A percentile compares a stretch with the other conserved stretches of the same genome.
Evolutionary conservation across 1,284 basidiomycete genomes (phyloP).

Genomic region (Sporisorium graminicola): DNA sequence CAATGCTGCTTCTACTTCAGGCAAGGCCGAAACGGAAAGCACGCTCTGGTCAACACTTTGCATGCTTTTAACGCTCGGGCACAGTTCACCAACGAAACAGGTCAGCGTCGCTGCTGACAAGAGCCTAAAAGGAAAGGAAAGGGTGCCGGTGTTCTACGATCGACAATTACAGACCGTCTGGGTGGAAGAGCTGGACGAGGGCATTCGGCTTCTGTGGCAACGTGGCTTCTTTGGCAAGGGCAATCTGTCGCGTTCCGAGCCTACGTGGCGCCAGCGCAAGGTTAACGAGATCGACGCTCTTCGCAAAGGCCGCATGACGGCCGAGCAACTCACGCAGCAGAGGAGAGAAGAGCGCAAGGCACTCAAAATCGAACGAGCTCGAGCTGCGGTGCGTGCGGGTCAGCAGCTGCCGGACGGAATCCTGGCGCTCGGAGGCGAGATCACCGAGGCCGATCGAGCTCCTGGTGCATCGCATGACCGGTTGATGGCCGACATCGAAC

Average conservation of each 20-base stretch:
- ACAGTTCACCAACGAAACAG: constrained; percentile 12
- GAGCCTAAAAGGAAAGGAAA: constrained; percentile 20
- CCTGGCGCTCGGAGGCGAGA: constrained; percentile 66
- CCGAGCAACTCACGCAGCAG: constrained; percentile 66
- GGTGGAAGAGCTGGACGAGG: constrained; percentile 55
- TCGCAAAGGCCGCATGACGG: constrained; percentile 71
- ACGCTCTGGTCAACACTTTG: constrained; percentile 23
- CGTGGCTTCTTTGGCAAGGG: constrained; percentile 98
- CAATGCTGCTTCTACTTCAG: neutral
- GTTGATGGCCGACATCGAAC: constrained; percentile 55
- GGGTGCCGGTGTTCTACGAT: constrained; percentile 51
- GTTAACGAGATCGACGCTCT: constrained; percentile 66
- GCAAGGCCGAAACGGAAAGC: neutral
- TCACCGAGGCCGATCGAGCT: constrained; percentile 66
- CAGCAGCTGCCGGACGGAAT: constrained; percentile 64
- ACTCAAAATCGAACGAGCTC: constrained; percentile 67
- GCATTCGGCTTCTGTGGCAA: constrained; percentile 78
- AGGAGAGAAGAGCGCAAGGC: constrained; percentile 64
- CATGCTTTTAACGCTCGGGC: constrained; percentile 31
- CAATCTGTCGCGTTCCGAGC: constrained; percentile 90
- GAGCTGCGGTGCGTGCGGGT: constrained; percentile 65
- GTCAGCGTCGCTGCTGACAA: neutral
- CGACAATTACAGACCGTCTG: constrained; percentile 51
- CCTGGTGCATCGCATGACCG: constrained; percentile 46
- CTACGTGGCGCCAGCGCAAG: constrained; percentile 79